A percentile compares a stretch with the other conserved stretches of the same genome.
These are phyloP conservation scores for Cryphonectria nitschkei DNA, from an alignment of 2,329 filamentous ascomycete species.

Conservation along the genomic window DNA sequence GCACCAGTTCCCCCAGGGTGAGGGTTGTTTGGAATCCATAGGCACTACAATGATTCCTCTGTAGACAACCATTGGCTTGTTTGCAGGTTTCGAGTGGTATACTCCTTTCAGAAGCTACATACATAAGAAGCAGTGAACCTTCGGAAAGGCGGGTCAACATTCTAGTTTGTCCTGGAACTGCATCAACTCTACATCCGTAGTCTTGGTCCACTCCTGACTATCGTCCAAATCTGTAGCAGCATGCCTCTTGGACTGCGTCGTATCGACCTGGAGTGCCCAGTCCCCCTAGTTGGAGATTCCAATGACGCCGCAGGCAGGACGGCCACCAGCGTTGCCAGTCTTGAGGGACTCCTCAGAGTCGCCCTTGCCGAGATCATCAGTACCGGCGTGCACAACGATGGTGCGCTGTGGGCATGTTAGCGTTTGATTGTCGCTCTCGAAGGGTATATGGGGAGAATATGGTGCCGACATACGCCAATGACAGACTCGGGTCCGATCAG, in stretches of 20 bases:
- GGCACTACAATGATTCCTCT: not conserved
- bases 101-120: not conserved
- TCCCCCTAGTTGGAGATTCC: conserved; percentile 73
- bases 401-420: conserved; percentile 67
- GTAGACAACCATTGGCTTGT: not conserved
- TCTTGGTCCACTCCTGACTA: not conserved
- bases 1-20: not conserved
- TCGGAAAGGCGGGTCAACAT: not conserved
- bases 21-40: not conserved
- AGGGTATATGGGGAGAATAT: not conserved
- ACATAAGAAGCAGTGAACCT: not conserved
- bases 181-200: not conserved
- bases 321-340: conserved; percentile 92
- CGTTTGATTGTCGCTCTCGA: not conserved
- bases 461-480: conserved; percentile 70
- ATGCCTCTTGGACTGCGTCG: not conserved
- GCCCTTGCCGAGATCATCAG: conserved; percentile 94
- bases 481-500: conserved; percentile 95
- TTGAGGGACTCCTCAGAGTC: conserved; percentile 94
- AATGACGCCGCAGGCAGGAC: conserved; percentile 96
- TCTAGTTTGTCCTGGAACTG: not conserved
- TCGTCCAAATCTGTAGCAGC: not conserved
- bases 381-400: conserved; percentile 91
- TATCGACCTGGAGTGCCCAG: not conserved
- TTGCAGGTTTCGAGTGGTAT: not conserved